Base-by-base conservation (phyloP, 2,329 filamentous ascomycete species). In the Davidsoniella eucalypti region DNA sequence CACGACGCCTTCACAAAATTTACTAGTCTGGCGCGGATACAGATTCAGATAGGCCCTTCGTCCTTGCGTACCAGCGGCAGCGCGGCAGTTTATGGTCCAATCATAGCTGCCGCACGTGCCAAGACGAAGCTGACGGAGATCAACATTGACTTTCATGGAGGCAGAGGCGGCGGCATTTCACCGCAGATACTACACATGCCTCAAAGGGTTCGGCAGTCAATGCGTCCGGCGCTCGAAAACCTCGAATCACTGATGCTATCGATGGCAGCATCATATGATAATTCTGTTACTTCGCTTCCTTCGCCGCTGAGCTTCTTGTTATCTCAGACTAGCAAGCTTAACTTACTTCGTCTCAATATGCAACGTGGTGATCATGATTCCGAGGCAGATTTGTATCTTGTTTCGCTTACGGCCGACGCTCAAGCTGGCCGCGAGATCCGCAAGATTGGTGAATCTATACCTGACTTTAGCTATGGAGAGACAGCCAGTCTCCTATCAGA, bases 301-400 rank as follows among this genome's bases (percentile, higher is more conserved):
- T 47, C 44, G 29, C 44, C 44, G 16, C 44, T 47, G 5, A 38
- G 29, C 44, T 47, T 26, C 37, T 18, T 48, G 14, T 36, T 48
- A 21, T 48, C 46, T 18, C 18, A 41, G 23, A 42, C 21, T 21
- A 33, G 12, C 6, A 41, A 26, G 18, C 46, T 48, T 3, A 2
- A 9, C 2, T 10, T 17, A n/a, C 23, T 48, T n/a, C 36, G 37
- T 8, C 8, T 48, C 9, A 47, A 47, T 14, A 3, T 18, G 2
- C n/a, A 39, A 18, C 45, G 45, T 21, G 14, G 21, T 18, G 23
- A 10, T 14, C 36, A 4, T n/a, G 18, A 25, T 14, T 16, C 33
- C 4, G 36, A 48, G 10, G 17, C 12, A 10, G 23, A 44, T 18
- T 14, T 21, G 42, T n/a, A 21, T 44, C 18, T 48, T 2, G 40